Percentiles rank a stretch among this genome's conserved stretches.
phyloP scores from a whole-genome alignment of 495 filamentous ascomycete genomes.

The Clavariopsis aquatica region DNA sequence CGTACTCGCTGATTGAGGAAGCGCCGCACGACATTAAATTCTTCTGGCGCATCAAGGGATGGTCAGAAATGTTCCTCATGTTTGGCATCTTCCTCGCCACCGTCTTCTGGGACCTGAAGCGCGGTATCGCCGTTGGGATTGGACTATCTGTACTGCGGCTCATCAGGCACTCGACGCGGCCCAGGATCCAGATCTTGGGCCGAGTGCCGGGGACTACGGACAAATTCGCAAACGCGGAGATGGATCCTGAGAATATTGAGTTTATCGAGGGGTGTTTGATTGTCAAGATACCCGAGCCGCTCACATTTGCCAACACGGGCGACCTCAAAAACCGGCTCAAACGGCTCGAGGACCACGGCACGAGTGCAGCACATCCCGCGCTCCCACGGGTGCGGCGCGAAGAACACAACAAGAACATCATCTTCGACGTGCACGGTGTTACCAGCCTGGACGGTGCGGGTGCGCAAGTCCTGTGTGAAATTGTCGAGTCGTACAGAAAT shows the following conservation, averaged over 20 bases:
- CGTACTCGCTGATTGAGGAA: slow-evolving; percentile 92
- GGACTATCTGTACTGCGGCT: slow-evolving; percentile 85
- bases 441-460: slow-evolving; percentile 90
- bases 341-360: slow-evolving; percentile 85
- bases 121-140: slow-evolving; percentile 84
- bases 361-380: slow-evolving; percentile 78
- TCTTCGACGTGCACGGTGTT: slow-evolving; percentile 96
- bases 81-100: slow-evolving; percentile 82
- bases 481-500: slow-evolving; percentile 73
- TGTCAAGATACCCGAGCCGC: slow-evolving; percentile 93
- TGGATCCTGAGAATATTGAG: slow-evolving; percentile 72
- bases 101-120: slow-evolving; percentile 68
- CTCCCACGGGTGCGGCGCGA: slow-evolving; percentile 71
- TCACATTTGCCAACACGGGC: slow-evolving; percentile 97
- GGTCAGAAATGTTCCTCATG: slow-evolving; percentile 84
- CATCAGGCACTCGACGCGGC: slow-evolving; percentile 83
- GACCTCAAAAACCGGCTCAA: slow-evolving; percentile 81
- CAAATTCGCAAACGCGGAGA: slow-evolving; percentile 87
- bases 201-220: slow-evolving; percentile 74
- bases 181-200: slow-evolving; percentile 95
- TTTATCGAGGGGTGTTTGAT: slow-evolving; percentile 90
- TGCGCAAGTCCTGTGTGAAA: slow-evolving; percentile 86
- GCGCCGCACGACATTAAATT: slow-evolving; percentile 87
- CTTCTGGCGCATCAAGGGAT: slow-evolving; percentile 83
- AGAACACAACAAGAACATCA: slow-evolving; percentile 81